phyloP scores from a whole-genome alignment of 2,329 filamentous ascomycete genomes.

The Alternaria panax region DNA sequence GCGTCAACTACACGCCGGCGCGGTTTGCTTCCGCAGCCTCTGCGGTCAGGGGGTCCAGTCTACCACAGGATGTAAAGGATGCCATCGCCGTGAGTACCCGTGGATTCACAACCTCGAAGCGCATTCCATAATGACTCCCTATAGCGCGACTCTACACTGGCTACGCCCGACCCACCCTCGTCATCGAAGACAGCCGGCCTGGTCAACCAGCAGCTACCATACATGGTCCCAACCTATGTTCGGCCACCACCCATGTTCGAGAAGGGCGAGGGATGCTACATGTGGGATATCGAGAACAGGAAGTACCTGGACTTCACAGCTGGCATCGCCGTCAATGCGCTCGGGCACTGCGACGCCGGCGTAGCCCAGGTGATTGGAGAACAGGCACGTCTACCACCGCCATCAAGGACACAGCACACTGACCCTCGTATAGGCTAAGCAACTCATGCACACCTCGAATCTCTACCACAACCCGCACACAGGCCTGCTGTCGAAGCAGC shows the following conservation, averaged over 20 bases:
- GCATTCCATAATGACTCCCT: conserved; percentile 15
- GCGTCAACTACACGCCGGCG: conserved; percentile 27
- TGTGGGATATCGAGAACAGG: conserved; percentile 89
- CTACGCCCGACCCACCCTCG: conserved; percentile 74
- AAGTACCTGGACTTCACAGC: conserved; percentile 94
- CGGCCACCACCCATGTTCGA: conserved; percentile 90
- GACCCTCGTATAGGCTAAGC: conserved; percentile 58
- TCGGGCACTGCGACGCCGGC: conserved; percentile 88
- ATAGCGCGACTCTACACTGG: conserved; percentile 52
- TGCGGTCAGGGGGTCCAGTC: conserved; percentile 49
- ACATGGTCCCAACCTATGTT: conserved; percentile 95
- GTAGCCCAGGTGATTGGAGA: conserved; percentile 77
- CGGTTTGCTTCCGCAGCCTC: conserved; percentile 53
- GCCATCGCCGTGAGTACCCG: conserved; percentile 49
- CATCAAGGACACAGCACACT: conserved; percentile 8
- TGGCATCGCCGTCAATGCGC: conserved; percentile 91
- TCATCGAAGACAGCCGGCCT: conserved; percentile 79
- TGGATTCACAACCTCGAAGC: background rate
- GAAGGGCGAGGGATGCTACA: conserved; percentile 82
- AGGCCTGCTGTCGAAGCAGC: conserved; percentile 81
- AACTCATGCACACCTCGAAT: conserved; percentile 90
- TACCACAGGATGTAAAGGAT: conserved; percentile 51
- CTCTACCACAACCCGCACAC: conserved; percentile 98
- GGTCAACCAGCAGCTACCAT: conserved; percentile 77
- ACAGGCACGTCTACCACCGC: conserved; percentile 62